Evolutionary conservation across 139 green algal species (phyloP).

Genomic region (Closterium sp.): DNA sequence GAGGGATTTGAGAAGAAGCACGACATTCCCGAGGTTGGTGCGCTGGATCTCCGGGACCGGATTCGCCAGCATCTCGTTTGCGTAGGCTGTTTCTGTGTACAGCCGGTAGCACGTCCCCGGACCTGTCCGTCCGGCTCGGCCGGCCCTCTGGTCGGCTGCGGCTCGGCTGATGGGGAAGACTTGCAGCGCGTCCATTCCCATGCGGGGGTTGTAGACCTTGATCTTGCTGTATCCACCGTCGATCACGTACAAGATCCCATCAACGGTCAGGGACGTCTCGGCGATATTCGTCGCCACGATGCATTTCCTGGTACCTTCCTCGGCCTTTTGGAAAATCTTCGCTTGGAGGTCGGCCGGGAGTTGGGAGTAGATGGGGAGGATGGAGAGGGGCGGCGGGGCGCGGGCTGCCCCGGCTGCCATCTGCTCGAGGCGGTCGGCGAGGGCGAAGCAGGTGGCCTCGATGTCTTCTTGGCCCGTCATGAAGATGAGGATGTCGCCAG

Average conservation of each 20-base stretch:
- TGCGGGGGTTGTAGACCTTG: constrained; percentile 96
- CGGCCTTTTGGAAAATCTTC: constrained; percentile 95
- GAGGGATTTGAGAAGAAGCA: constrained; percentile 70
- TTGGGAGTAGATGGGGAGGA: constrained; percentile 96
- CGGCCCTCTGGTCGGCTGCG: constrained; percentile 79
- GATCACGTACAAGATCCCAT: constrained; percentile 95
- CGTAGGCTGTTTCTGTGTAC: constrained; percentile 86
- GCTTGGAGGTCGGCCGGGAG: constrained; percentile 77
- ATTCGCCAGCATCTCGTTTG: constrained; percentile 64
- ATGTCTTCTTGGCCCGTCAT: constrained; percentile 96
- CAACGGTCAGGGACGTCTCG: constrained; percentile 94
- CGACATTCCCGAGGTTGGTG: constrained; percentile 58
- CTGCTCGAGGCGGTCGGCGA: constrained; percentile 62
- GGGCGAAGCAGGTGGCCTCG: constrained; percentile 85
- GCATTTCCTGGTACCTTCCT: constrained; percentile 82
- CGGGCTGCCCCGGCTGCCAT: constrained; percentile 62
- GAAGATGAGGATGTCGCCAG: constrained; percentile 98
- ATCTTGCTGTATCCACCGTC: constrained; percentile 91
- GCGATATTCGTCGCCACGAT: constrained; percentile 97
- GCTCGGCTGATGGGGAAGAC: constrained; percentile 88
- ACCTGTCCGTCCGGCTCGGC: constrained; percentile 86
- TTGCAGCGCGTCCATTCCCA: constrained; percentile 95
- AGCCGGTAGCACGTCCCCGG: constrained; percentile 90
- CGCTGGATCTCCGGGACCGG: constrained; percentile 62
- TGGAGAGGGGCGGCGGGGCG: constrained; percentile 64